Conservation (phyloP, 495 filamentous ascomycete genomes). For the Neurospora sp. region DNA sequence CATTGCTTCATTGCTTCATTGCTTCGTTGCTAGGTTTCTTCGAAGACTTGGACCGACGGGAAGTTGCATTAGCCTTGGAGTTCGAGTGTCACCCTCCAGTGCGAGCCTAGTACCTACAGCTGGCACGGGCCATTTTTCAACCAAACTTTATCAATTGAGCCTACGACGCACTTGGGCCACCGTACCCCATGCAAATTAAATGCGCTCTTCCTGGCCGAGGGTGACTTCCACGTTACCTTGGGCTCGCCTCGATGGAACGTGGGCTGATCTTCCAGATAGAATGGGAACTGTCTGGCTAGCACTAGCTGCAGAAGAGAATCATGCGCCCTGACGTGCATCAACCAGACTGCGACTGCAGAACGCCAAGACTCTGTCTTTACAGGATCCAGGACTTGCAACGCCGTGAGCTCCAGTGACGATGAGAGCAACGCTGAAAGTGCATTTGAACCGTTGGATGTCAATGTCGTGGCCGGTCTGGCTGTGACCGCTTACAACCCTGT, state of each 20-base stretch:
- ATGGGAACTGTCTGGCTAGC: not conserved
- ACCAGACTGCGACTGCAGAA: not conserved
- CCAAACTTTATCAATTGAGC: too few relatives aligned
- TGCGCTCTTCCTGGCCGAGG: not conserved
- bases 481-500: not conserved
- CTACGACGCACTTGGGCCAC: too few relatives aligned
- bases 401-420: not conserved
- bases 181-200: not conserved
- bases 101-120: too few relatives aligned
- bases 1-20: too few relatives aligned
- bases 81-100: too few relatives aligned
- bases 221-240: not conserved
- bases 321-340: not conserved
- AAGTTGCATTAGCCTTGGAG: too few relatives aligned
- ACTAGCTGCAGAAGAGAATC: not conserved
- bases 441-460: not conserved
- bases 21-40: too few relatives aligned
- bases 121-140: too few relatives aligned
- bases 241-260: not conserved
- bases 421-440: not conserved
- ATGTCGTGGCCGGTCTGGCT: not conserved
- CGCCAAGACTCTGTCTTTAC: not conserved
- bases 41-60: too few relatives aligned
- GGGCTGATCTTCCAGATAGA: not conserved
- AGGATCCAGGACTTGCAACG: not conserved